A percentile compares a stretch with the other conserved stretches of the same genome.
Evolutionary conservation across 495 filamentous ascomycete species (phyloP).

Genomic region (Pseudoneurospora amorphoporcata): DNA sequence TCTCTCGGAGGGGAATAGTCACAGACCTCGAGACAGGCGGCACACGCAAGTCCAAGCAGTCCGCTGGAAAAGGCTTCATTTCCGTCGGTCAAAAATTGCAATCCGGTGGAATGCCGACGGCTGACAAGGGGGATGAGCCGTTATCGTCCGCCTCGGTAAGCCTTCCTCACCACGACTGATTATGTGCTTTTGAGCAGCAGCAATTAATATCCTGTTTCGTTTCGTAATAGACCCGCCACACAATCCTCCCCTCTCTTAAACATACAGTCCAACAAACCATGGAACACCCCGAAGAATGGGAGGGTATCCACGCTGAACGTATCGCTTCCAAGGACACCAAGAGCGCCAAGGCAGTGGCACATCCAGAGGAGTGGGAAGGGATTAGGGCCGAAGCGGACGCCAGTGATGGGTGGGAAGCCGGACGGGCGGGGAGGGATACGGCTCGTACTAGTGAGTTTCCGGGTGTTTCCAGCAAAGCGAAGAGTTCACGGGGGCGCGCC

Average conservation of each 20-base stretch:
- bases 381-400: background rate
- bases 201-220: too few relatives aligned
- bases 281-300: background rate
- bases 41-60: background rate
- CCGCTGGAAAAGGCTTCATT: background rate
- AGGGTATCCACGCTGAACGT: background rate
- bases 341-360: background rate
- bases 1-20: background rate
- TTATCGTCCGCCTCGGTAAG: background rate
- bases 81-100: background rate
- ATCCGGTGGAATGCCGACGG: background rate
- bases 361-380: background rate
- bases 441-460: background rate
- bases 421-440: background rate
- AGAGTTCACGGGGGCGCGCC: too few relatives aligned
- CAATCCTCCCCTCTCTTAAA: background rate
- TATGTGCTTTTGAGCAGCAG: too few relatives aligned
- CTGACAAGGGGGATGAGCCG: background rate
- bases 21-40: background rate
- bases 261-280: background rate
- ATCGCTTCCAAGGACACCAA: background rate
- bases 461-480: too few relatives aligned
- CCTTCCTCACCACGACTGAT: too few relatives aligned
- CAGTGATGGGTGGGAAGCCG: background rate
- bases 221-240: background rate